These are phyloP conservation scores for Yamadazyma laniorum DNA, from an alignment of 805 yeast genomes.

Conservation along the genomic window DNA sequence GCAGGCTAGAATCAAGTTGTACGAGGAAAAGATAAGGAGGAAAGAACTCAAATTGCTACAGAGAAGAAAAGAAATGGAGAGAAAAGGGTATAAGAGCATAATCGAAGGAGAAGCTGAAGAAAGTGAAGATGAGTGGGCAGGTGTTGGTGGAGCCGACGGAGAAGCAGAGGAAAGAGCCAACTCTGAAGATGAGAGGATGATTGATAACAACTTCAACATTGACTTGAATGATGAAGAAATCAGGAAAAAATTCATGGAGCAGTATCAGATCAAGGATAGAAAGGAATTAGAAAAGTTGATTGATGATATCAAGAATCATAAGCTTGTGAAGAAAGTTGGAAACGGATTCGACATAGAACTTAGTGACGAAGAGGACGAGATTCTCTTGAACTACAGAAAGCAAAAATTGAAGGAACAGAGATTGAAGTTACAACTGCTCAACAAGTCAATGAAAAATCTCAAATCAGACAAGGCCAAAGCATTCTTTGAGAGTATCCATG, in stretches of 20 bases:
- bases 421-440: slow-evolving; percentile 47
- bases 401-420: slow-evolving; percentile 47
- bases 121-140: slow-evolving; percentile 87
- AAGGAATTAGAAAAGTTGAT: slow-evolving; percentile 63
- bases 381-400: slow-evolving; percentile 45
- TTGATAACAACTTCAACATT: slow-evolving; percentile 64
- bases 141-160: slow-evolving; percentile 73
- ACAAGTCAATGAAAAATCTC: slow-evolving; percentile 41
- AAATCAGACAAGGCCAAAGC: slow-evolving; percentile 61
- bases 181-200: slow-evolving; percentile 75
- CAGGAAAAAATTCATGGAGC: slow-evolving; percentile 55
- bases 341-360: slow-evolving; percentile 59
- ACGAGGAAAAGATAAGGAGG: slow-evolving; percentile 37
- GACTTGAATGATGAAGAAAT: slow-evolving; percentile 58
- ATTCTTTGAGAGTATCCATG: slow-evolving; percentile 48
- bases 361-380: slow-evolving; percentile 74
- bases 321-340: slow-evolving; percentile 56
- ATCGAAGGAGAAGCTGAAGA: slow-evolving; percentile 84
- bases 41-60: slow-evolving; percentile 33
- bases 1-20: slow-evolving; percentile 29
- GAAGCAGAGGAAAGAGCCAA: slow-evolving; percentile 54
- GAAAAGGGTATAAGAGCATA: slow-evolving; percentile 55
- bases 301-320: slow-evolving; percentile 71
- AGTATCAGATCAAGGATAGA: slow-evolving; percentile 61
- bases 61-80: slow-evolving; percentile 52